Evolutionary conservation across 306 rosid species (phyloP), one percentile per base, ranked within the genome.

Genomic region (Phaseolus lunatus): DNA sequence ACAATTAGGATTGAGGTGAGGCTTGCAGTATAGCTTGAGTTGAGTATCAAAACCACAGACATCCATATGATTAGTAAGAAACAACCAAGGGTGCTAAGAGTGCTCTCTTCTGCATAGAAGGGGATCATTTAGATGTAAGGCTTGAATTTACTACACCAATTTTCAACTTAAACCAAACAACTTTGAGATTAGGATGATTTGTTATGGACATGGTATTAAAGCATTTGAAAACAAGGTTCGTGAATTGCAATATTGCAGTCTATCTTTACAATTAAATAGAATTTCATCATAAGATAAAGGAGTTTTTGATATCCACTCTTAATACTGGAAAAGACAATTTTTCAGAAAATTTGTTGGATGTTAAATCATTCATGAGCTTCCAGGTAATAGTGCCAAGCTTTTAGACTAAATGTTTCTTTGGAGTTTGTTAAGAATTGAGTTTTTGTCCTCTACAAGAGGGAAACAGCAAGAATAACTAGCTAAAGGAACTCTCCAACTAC

Each of bases 1-100:
- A 89, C 97, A 9, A 96, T 92, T 24, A 92, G 91, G 74, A 92
- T 92, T 24, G 97, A 92, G 49, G 96, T 92, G 76, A 92, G 54
- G 73, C 91, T 92, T 57, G 97, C 97, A 33, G 85, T 90, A 77
- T 92, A 92, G 88, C 91, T 92, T 0, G 97, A 92, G 80, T 80
- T 90, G 45, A 92, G 85, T 82, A 92, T 90, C 43, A 92, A 89
- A 54, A 92, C 91, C 39, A 90, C 95, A 76, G 90, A 92, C 3
- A 92, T 72, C 97, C 97, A 92, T 84, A 92, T 85, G 29, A 92
- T 80, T 50, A 92, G 79, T 26, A 92, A 94, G 4, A 90, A 9
- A 24, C 97, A 89, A 18, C 97, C 97, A 1, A 92, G 89, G 22
- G 89, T 85, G 90, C 96, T 90, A 4, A 89, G 47, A 24, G 90